Conservation (phyloP, 257 asterid genomes). For the Lycium barbarum region DNA sequence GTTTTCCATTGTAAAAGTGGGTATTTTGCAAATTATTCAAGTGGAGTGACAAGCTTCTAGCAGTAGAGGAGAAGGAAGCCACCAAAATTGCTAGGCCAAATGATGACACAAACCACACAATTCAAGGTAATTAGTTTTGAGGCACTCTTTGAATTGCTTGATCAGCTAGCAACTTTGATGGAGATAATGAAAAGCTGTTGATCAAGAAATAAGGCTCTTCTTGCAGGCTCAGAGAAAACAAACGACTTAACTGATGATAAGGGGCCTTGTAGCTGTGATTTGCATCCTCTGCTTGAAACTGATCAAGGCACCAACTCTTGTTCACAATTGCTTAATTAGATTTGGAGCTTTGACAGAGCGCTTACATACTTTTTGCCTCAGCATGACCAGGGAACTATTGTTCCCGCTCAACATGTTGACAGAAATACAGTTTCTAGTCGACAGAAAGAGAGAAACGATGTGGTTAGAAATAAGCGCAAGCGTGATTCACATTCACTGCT, state of each 20-base stretch:
- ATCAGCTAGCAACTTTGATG: not conserved
- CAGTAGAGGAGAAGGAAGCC: no score
- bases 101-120: no score
- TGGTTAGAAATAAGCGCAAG: not conserved
- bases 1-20: not conserved
- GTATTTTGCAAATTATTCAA: constrained; percentile 20
- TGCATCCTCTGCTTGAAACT: not conserved
- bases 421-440: not conserved
- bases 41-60: no score
- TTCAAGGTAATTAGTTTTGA: no score
- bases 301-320: not conserved
- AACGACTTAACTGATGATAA: not conserved
- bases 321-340: not conserved
- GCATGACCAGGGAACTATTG: no score
- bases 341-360: no score
- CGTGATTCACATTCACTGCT: not conserved
- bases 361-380: no score
- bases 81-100: no score
- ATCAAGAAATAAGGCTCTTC: not conserved
- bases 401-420: not conserved
- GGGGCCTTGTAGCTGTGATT: not conserved
- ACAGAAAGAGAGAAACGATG: not conserved
- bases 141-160: no score
- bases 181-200: not conserved
- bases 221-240: not conserved